Conservation (phyloP, 176 grass and related monocot species). For the Hordeum vulgare region MorexV3_pseudomolecules_assembly NC_058524.1:543777376-543777875, state of each 20-base stretch:
- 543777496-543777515: not conserved
- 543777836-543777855: not conserved
- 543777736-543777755: slow-evolving; percentile 19
- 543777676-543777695: slow-evolving; percentile 52
- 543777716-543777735: slow-evolving; percentile 69
- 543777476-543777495: not conserved
- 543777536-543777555: no score
- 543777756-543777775: no score
- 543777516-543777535: no score
- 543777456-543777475: not conserved
- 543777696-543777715: slow-evolving; percentile 55
- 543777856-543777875: not conserved
- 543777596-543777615: not conserved
- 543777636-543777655: slow-evolving; percentile 1
- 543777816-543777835: no score
- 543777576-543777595: not conserved
- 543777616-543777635: slow-evolving; percentile 7
- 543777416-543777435: slow-evolving; percentile 22
- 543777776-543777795: no score
- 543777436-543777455: slow-evolving; percentile 1
- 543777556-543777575: not conserved
- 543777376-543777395: slow-evolving; percentile 60
- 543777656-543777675: slow-evolving; percentile 47
- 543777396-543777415: slow-evolving; percentile 59
- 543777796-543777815: no score